A percentile compares a stretch with the other conserved stretches of the same genome.
Evolutionary conservation across 164 flowering plant species (phyloP).

Genomic region (Berberis vulgaris): DNA sequence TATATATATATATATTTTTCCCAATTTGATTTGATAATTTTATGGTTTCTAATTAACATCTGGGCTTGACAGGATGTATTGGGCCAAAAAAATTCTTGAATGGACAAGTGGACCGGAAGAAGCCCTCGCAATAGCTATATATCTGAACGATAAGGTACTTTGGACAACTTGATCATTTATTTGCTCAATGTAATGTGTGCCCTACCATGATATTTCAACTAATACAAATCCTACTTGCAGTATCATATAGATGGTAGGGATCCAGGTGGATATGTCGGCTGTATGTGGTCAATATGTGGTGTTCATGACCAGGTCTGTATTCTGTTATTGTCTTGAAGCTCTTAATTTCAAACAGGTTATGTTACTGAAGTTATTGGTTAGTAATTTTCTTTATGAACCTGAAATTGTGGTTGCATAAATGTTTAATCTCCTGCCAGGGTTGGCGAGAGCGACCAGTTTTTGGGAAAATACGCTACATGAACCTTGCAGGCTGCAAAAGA

Average conservation of each 20-base stretch:
- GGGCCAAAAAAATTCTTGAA: conserved; percentile 98
- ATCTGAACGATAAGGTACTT: conserved; percentile 81
- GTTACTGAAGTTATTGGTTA: too few species aligned
- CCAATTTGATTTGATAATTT: background rate
- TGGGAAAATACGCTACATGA: conserved; percentile 93
- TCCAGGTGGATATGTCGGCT: conserved; percentile 92
- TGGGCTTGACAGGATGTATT: conserved; percentile 69
- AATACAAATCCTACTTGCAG: conserved; percentile 31
- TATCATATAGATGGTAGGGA: conserved; percentile 94
- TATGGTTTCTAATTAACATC: background rate
- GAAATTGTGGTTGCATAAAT: conserved; percentile 7
- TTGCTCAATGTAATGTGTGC: too few species aligned
- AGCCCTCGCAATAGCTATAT: conserved; percentile 72
- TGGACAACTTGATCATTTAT: too few species aligned
- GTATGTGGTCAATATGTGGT: conserved; percentile 99
- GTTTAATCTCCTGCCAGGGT: conserved; percentile 41
- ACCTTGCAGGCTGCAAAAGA: conserved; percentile 91
- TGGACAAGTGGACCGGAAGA: conserved; percentile 94
- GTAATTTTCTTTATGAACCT: too few species aligned
- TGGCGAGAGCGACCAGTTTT: conserved; percentile 84
- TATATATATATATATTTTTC: background rate
- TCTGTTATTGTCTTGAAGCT: background rate
- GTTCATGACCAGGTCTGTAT: conserved; percentile 83
- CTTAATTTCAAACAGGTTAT: background rate
- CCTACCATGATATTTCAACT: background rate